Evolutionary conservation across 495 filamentous ascomycete species (phyloP).

Genomic region (Annulohypoxylon stygium): DNA sequence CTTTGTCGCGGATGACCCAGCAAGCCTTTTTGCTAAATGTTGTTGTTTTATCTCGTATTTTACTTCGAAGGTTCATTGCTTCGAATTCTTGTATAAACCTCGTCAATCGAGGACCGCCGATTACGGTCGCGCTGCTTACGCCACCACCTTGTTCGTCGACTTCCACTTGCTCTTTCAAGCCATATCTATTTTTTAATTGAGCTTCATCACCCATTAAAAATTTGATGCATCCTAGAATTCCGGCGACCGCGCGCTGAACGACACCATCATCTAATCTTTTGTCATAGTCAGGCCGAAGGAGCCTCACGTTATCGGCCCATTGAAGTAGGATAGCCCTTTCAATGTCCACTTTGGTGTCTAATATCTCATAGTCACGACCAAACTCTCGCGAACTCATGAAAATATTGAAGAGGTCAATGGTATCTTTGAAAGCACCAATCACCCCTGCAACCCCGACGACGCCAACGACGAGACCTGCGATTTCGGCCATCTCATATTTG

Average conservation of each 20-base stretch:
- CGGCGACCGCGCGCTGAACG: not conserved
- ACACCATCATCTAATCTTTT: conserved; percentile 7
- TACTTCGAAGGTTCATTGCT: conserved; percentile 8
- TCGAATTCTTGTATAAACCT: conserved; percentile 26
- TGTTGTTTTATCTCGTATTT: not conserved
- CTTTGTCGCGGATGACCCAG: conserved; percentile 47
- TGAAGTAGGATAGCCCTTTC: conserved; percentile 47
- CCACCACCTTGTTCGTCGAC: not conserved
- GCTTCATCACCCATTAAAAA: conserved; percentile 13
- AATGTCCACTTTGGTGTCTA: conserved; percentile 24
- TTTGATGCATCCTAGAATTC: conserved; percentile 12
- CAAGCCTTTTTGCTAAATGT: conserved; percentile 12
- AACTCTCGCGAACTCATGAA: conserved; percentile 34
- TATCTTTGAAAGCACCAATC: conserved; percentile 46
- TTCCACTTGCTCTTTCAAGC: not conserved
- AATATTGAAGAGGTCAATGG: conserved; percentile 40
- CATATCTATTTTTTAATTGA: conserved; percentile 10
- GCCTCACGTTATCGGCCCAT: conserved; percentile 24
- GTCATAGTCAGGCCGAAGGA: conserved; percentile 29
- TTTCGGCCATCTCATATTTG: not conserved
- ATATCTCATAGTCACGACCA: conserved; percentile 49
- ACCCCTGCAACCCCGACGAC: conserved; percentile 24
- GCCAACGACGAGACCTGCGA: not conserved
- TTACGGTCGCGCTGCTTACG: not conserved
- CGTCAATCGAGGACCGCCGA: conserved; percentile 12